Conservation (phyloP, 352 stramenopile species). For the Bremia lactucae region DNA sequence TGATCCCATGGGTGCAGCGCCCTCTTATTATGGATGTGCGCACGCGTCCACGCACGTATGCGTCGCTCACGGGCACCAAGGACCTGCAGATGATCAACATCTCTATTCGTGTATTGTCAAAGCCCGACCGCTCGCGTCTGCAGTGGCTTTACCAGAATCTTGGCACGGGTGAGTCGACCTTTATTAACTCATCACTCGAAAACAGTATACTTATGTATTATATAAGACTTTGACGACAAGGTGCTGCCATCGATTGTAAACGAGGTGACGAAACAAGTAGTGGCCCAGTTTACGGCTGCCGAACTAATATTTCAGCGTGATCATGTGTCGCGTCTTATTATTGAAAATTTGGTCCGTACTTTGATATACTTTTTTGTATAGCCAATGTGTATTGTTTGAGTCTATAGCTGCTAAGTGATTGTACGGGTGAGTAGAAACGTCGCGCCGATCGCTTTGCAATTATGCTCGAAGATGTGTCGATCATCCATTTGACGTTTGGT, state of each 20-base stretch:
- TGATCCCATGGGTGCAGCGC: conserved; percentile 96
- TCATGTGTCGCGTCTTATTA: conserved; percentile 91
- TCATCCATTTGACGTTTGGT: conserved; percentile 98
- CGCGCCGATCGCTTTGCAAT: conserved; percentile 89
- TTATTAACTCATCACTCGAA: not conserved
- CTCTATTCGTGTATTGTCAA: conserved; percentile 96
- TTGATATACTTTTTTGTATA: not conserved
- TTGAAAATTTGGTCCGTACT: conserved; percentile 83
- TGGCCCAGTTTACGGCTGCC: conserved; percentile 98
- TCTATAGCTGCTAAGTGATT: too few relatives aligned
- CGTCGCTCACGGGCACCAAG: conserved; percentile 88
- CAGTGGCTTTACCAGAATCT: conserved; percentile 96
- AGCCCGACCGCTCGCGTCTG: conserved; percentile 88
- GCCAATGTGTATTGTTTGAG: conserved; percentile 7
- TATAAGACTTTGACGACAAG: conserved; percentile 94
- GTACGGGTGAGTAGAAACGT: conserved; percentile 41
- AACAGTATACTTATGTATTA: not conserved
- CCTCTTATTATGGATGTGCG: conserved; percentile 93
- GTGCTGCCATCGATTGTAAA: conserved; percentile 98
- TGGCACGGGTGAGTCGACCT: conserved; percentile 59
- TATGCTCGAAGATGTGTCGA: conserved; percentile 96
- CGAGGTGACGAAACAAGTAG: conserved; percentile 98
- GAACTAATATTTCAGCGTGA: conserved; percentile 99
- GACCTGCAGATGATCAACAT: conserved; percentile 99
- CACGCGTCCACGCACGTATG: conserved; percentile 89